These are phyloP conservation scores for Oehlia diaphana DNA, from an alignment of 192 early-diverging fungal genomes.

Conservation along the genomic window DNA sequence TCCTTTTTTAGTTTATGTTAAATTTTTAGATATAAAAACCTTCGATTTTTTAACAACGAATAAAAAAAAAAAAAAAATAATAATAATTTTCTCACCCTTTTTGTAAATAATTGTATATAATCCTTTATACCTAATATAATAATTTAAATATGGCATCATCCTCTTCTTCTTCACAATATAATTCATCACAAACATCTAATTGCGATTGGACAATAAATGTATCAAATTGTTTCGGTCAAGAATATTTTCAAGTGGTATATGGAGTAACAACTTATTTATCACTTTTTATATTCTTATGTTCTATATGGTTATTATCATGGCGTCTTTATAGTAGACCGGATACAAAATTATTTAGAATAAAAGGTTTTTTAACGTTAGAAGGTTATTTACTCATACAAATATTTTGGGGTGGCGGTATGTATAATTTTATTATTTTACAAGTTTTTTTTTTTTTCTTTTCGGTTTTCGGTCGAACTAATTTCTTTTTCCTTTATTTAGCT, in stretches of 20 bases:
- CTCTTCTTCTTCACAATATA: neutral
- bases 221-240: neutral
- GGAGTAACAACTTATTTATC: slow-evolving; percentile 3
- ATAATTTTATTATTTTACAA: neutral
- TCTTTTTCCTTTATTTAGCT: neutral
- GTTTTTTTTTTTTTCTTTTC: no score
- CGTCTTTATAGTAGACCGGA: neutral
- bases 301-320: slow-evolving; percentile 11
- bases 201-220: neutral
- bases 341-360: neutral
- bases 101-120: neutral
- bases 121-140: neutral
- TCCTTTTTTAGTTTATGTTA: no score
- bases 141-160: neutral
- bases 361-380: slow-evolving; percentile 11
- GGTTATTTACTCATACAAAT: slow-evolving; percentile 20
- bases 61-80: neutral
- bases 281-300: neutral
- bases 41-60: no score
- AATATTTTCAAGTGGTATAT: slow-evolving; percentile 14
- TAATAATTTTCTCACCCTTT: neutral
- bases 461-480: no score
- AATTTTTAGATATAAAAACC: no score
- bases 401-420: slow-evolving; percentile 6
- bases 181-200: neutral